A percentile compares a stretch with the other conserved stretches of the same genome.
phyloP scores from a whole-genome alignment of 148 eudicot genomes.

The Salicornia ramosissima region DNA sequence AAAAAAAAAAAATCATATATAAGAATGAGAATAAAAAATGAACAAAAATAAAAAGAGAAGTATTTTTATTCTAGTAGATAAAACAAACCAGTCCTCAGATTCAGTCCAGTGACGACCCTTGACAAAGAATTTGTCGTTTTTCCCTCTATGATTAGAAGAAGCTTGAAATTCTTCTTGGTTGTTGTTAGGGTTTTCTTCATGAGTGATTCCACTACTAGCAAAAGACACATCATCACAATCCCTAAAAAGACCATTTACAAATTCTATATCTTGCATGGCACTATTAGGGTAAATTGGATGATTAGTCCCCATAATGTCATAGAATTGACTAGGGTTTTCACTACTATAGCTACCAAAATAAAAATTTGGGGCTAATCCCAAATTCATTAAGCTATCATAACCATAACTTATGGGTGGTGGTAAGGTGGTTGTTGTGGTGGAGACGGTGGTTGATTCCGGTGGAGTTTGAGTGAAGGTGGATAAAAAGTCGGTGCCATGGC shows the following conservation, averaged over 20 bases:
- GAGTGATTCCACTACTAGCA: not conserved
- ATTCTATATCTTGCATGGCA: conserved; percentile 10
- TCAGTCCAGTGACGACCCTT: conserved; percentile 83
- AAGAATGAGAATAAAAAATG: not conserved
- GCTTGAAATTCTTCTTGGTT: not conserved
- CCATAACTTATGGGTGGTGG: not conserved
- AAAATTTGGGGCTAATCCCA: not conserved
- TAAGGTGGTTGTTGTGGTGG: conserved; percentile 1
- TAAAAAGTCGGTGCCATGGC: not conserved
- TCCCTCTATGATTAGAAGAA: conserved; percentile 10
- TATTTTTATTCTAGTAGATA: not conserved
- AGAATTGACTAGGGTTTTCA: not conserved
- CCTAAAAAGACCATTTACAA: conserved; percentile 12
- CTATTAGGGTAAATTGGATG: not conserved
- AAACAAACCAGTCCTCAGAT: conserved; percentile 62
- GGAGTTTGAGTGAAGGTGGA: not conserved
- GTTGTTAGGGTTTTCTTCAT: not conserved
- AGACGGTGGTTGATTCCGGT: not conserved
- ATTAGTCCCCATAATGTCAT: not conserved
- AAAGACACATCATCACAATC: conserved; percentile 12
- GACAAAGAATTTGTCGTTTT: conserved; percentile 54
- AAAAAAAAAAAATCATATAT: not conserved
- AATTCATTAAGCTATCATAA: not conserved
- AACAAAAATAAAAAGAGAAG: not conserved
- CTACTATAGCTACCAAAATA: not conserved